Evolutionary conservation across 2,329 filamentous ascomycete genomes (phyloP).

Genomic region (Colletotrichum sp.): DNA sequence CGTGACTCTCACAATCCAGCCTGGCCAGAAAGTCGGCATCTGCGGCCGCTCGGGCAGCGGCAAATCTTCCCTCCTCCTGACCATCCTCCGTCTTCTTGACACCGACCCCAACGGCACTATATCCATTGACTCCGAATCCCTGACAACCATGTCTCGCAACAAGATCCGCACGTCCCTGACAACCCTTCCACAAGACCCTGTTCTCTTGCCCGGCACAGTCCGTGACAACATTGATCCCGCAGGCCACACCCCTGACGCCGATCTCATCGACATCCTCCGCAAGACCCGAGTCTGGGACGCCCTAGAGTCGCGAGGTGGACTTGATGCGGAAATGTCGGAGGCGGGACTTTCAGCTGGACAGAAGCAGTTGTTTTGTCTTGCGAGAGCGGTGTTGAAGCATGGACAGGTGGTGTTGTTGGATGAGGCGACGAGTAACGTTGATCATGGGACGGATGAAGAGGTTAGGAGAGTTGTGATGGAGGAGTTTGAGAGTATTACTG

Average conservation of each 20-base stretch:
- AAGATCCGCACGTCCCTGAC: conserved; percentile 47
- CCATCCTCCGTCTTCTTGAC: conserved; percentile 54
- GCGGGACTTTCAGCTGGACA: conserved; percentile 47
- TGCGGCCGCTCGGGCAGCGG: conserved; percentile 60
- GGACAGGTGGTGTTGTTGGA: conserved; percentile 36
- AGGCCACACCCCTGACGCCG: conserved; percentile 35
- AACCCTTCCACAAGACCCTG: conserved; percentile 54
- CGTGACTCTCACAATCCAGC: conserved; percentile 25
- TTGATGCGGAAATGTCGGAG: conserved; percentile 37
- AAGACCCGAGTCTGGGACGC: conserved; percentile 47
- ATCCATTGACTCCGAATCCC: conserved; percentile 46
- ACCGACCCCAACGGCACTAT: conserved; percentile 35
- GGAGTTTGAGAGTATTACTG: conserved; percentile 27
- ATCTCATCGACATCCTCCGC: conserved; percentile 45
- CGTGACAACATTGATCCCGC: conserved; percentile 52
- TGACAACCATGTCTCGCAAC: conserved; percentile 44
- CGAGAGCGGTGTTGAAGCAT: conserved; percentile 45
- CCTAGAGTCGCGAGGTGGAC: conserved; percentile 40
- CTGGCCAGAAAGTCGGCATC: conserved; percentile 53
- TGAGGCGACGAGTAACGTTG: conserved; percentile 36
- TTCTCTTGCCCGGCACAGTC: conserved; percentile 49
- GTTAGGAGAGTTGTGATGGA: conserved; percentile 26
- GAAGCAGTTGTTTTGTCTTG: conserved; percentile 52
- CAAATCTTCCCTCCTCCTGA: conserved; percentile 53
- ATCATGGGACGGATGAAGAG: conserved; percentile 30